Conservation (phyloP, 805 yeast species). For the Candida ficus region DNA sequence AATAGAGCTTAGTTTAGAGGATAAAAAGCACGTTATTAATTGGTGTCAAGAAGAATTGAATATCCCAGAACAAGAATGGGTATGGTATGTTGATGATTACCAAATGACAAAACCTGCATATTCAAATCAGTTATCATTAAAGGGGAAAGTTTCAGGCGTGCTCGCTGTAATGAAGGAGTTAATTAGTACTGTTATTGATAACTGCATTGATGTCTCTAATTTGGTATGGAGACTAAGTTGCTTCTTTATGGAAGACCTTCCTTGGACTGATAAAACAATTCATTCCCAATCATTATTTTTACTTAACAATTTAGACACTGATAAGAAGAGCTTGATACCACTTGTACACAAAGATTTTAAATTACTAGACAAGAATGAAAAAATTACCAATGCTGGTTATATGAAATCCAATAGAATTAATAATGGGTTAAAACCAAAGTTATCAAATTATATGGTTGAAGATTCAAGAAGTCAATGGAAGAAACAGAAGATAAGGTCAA, state of each 20-base stretch:
- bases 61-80: slow-evolving; percentile 12
- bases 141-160: slow-evolving; percentile 1
- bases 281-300: slow-evolving; percentile 1
- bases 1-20: not conserved
- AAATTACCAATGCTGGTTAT: slow-evolving; percentile 20
- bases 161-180: slow-evolving; percentile 6
- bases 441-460: slow-evolving; percentile 8
- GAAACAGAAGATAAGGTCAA: slow-evolving; percentile 11
- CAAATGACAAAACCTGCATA: slow-evolving; percentile 9
- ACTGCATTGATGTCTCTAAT: not conserved
- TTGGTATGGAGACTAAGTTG: not conserved
- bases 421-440: slow-evolving; percentile 13
- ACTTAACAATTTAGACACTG: not conserved
- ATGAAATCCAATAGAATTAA: slow-evolving; percentile 5
- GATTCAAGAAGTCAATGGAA: slow-evolving; percentile 17
- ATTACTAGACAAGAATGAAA: slow-evolving; percentile 7
- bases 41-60: not conserved
- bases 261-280: slow-evolving; percentile 18
- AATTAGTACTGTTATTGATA: not conserved
- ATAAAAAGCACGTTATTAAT: not conserved
- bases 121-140: slow-evolving; percentile 10
- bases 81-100: slow-evolving; percentile 20
- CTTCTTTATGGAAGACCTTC: slow-evolving; percentile 10
- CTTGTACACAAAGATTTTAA: slow-evolving; percentile 12
- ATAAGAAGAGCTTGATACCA: not conserved